These are phyloP conservation scores for Boletus pseudo-olivaceus DNA, from an alignment of 768 basidiomycete genomes.

Conservation along the genomic window DNA sequence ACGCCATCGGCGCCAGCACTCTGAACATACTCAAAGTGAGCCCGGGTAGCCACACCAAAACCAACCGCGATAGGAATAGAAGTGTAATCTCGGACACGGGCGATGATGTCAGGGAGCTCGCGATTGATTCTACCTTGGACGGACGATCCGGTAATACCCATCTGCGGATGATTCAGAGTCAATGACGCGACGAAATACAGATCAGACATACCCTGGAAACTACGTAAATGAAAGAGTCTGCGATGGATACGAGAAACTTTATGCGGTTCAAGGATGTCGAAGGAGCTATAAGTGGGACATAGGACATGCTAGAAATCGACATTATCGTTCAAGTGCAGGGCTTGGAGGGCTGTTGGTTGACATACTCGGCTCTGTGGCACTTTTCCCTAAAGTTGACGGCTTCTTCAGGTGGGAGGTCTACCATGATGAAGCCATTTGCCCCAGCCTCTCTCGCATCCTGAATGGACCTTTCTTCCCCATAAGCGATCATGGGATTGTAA, in stretches of 20 bases:
- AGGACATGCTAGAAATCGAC: constrained; percentile 67
- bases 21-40: constrained; percentile 83
- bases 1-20: constrained; percentile 93
- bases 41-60: constrained; percentile 89
- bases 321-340: background rate
- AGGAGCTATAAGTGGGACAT: constrained; percentile 93
- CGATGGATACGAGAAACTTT: constrained; percentile 87
- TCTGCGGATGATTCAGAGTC: constrained; percentile 44
- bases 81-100: constrained; percentile 75
- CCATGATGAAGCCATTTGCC: constrained; percentile 96
- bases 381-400: constrained; percentile 87
- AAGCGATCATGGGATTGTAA: constrained; percentile 94
- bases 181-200: background rate
- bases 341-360: constrained; percentile 9
- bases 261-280: constrained; percentile 87
- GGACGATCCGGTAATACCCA: constrained; percentile 97
- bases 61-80: constrained; percentile 89
- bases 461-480: constrained; percentile 93
- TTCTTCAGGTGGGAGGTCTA: constrained; percentile 97
- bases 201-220: constrained; percentile 76
- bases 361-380: constrained; percentile 77
- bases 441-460: constrained; percentile 86
- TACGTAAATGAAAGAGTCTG: constrained; percentile 96
- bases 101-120: constrained; percentile 78
- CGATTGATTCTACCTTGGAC: constrained; percentile 65